phyloP scores from a whole-genome alignment of 208 protist genomes.

The Trypanosoma conorhini region DNA sequence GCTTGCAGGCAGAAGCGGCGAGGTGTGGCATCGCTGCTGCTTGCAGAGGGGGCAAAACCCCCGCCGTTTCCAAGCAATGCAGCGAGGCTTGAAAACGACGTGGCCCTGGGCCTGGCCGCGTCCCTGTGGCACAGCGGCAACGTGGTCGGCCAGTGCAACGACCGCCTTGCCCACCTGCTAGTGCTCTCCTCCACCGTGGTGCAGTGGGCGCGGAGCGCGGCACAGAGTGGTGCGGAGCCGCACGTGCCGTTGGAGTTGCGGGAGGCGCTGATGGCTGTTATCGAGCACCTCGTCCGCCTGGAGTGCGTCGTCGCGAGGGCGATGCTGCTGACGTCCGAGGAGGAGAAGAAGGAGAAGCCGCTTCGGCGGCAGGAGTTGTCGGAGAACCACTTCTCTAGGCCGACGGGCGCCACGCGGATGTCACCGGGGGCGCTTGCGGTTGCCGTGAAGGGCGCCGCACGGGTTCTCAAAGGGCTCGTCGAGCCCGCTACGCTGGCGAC shows the following conservation, averaged over 20 bases:
- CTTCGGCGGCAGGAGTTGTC: not conserved
- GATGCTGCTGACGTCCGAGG: not conserved
- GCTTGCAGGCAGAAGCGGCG: not conserved
- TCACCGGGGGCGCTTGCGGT: not conserved
- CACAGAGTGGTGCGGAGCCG: not conserved
- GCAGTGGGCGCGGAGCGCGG: constrained; percentile 1
- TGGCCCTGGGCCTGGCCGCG: constrained; percentile 21
- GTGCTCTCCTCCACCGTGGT: constrained; percentile 22
- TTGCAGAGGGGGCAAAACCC: not conserved
- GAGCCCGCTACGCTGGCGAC: constrained; percentile 10
- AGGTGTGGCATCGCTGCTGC: not conserved
- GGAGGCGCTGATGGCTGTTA: constrained; percentile 17
- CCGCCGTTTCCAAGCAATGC: constrained; percentile 29
- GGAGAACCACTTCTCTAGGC: not conserved
- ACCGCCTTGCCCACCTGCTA: constrained; percentile 26
- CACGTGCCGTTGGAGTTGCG: constrained; percentile 17
- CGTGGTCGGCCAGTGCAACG: constrained; percentile 29
- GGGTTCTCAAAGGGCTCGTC: constrained; percentile 4
- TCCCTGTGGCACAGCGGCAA: constrained; percentile 27
- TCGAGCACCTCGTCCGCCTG: constrained; percentile 20
- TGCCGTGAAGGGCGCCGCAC: constrained; percentile 3
- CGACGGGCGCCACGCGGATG: not conserved
- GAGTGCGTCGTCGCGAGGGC: constrained; percentile 11
- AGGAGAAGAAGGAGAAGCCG: not conserved
- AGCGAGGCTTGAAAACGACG: constrained; percentile 28